A percentile compares a stretch with the other conserved stretches of the same genome.
phyloP scores from a whole-genome alignment of 352 stramenopile species.

The Globisporangium megalacanthum region DNA sequence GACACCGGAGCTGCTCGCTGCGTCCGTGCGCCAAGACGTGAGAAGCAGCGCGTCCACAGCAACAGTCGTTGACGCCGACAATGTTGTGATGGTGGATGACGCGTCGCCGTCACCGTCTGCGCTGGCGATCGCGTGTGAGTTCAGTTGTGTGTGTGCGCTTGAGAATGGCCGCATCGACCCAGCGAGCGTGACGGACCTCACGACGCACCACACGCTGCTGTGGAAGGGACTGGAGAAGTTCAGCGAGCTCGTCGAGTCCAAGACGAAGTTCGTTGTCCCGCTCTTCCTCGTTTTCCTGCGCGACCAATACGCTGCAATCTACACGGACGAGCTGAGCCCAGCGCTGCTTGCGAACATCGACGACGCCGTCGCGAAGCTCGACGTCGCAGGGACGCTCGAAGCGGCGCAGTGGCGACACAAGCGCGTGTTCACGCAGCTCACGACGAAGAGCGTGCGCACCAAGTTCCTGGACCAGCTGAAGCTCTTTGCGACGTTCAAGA shows the following conservation, averaged over 20 bases:
- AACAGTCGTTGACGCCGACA: background rate
- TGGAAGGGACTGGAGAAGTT: constrained; percentile 80
- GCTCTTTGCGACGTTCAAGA: constrained; percentile 77
- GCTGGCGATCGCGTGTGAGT: constrained; percentile 46
- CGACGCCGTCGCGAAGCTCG: constrained; percentile 38
- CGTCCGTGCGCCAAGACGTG: constrained; percentile 40
- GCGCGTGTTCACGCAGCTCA: constrained; percentile 36
- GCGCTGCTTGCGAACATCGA: constrained; percentile 38
- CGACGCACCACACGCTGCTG: constrained; percentile 72
- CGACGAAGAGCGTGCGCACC: constrained; percentile 68
- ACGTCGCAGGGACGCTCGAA: constrained; percentile 19
- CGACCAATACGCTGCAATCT: constrained; percentile 76
- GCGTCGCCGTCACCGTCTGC: background rate
- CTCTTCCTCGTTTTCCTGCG: constrained; percentile 80
- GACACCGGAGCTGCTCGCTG: constrained; percentile 39
- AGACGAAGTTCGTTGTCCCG: constrained; percentile 84
- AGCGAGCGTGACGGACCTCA: constrained; percentile 50
- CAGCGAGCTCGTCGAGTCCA: constrained; percentile 65
- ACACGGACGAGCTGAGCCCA: constrained; percentile 62
- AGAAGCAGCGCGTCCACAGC: constrained; percentile 1
- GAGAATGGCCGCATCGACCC: constrained; percentile 42
- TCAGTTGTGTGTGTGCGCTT: constrained; percentile 43
- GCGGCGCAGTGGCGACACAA: constrained; percentile 17
- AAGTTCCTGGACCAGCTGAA: constrained; percentile 82
- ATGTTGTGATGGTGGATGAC: background rate